Percentiles rank a stretch among this genome's conserved stretches.
These are phyloP conservation scores for Isochrysis galbana DNA, from an alignment of 78 protist species.

Conservation along the genomic window DNA sequence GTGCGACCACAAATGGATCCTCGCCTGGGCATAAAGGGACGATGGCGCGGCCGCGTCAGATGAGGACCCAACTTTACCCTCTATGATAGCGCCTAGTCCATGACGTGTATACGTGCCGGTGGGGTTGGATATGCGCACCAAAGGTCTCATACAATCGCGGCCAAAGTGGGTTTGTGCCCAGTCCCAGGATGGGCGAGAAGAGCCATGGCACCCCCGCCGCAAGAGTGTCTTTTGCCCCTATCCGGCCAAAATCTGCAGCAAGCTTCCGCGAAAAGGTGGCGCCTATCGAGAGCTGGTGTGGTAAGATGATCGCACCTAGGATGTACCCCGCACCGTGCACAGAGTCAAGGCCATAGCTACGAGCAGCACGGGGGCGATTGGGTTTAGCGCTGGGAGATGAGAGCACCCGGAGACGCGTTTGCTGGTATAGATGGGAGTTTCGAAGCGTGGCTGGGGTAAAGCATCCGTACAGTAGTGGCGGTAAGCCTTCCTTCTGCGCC, in stretches of 20 bases:
- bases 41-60: too few relatives aligned
- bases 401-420: too few relatives aligned
- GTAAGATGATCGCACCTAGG: background rate
- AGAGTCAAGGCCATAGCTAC: slow-evolving; percentile 15
- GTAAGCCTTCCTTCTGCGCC: background rate
- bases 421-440: too few relatives aligned
- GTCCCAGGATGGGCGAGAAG: slow-evolving; percentile 63
- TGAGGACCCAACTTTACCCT: too few relatives aligned
- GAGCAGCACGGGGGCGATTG: background rate
- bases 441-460: too few relatives aligned
- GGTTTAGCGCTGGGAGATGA: too few relatives aligned
- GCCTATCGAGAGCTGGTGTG: background rate
- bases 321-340: background rate
- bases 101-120: too few relatives aligned
- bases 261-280: background rate
- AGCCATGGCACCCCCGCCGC: slow-evolving; percentile 76
- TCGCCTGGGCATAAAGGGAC: too few relatives aligned
- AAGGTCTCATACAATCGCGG: slow-evolving; percentile 68
- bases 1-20: background rate
- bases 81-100: too few relatives aligned
- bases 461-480: background rate
- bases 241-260: background rate
- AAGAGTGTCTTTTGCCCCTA: slow-evolving; percentile 56
- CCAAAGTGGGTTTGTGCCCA: slow-evolving; percentile 68
- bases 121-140: slow-evolving; percentile 71